A percentile compares a stretch with the other conserved stretches of the same genome.
Conservation (phyloP, 805 yeast genomes). For the Metschnikowia matae region DNA sequence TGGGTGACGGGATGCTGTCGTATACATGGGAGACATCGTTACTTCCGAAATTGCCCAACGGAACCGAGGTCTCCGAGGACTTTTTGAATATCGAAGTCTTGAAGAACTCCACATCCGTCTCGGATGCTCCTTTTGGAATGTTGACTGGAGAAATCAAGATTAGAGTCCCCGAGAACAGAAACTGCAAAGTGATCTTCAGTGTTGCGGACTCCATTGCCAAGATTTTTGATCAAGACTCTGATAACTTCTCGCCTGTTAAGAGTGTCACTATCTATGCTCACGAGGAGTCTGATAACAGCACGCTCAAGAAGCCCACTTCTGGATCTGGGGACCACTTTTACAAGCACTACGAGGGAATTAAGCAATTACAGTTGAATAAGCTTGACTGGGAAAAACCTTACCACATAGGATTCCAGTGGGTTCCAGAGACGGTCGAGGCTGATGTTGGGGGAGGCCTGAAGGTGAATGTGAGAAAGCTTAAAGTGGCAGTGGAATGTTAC, state of each 20-base stretch:
- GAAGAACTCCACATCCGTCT: constrained; percentile 43
- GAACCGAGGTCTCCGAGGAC: constrained; percentile 34
- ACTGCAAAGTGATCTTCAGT: constrained; percentile 60
- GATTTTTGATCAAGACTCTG: constrained; percentile 12
- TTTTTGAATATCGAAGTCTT: constrained; percentile 50
- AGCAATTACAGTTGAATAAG: constrained; percentile 60
- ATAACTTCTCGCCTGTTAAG: constrained; percentile 55
- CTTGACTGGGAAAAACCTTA: constrained; percentile 54
- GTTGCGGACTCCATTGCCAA: constrained; percentile 38
- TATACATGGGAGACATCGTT: constrained; percentile 51
- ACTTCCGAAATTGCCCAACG: constrained; percentile 37
- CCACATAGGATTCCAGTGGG: constrained; percentile 71
- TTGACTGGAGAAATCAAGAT: constrained; percentile 59
- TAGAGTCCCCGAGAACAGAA: constrained; percentile 56
- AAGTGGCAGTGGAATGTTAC: constrained; percentile 59
- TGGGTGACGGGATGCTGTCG: constrained; percentile 45
- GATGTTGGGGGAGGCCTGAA: constrained; percentile 28
- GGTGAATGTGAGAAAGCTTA: constrained; percentile 37
- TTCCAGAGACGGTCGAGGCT: constrained; percentile 42
- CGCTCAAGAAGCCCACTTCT: constrained; percentile 19
- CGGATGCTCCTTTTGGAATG: constrained; percentile 56
- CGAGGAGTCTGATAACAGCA: constrained; percentile 10
- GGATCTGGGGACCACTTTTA: constrained; percentile 42
- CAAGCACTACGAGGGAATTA: constrained; percentile 60
- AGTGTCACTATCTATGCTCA: constrained; percentile 51